A percentile compares a stretch with the other conserved stretches of the same genome.
These are phyloP conservation scores for Fusarium robinianum DNA, from an alignment of 2,329 filamentous ascomycete genomes.

Conservation along the genomic window DNA sequence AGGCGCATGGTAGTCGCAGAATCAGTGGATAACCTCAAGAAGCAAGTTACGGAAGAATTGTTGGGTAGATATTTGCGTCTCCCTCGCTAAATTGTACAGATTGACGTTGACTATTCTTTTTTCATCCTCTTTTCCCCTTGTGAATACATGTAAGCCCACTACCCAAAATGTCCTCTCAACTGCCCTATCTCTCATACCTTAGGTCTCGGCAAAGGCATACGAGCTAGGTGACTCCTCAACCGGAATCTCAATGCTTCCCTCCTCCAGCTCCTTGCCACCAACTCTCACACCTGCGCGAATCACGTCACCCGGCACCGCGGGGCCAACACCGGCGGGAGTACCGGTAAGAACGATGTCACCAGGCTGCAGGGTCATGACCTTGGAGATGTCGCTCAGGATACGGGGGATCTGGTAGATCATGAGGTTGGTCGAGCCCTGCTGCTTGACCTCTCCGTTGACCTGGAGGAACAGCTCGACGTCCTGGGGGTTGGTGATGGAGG, in stretches of 20 bases:
- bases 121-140: constrained; percentile 4
- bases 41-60: too few species aligned
- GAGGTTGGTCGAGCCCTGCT: constrained; percentile 86
- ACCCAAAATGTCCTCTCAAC: neutral
- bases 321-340: constrained; percentile 93
- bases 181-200: constrained; percentile 23
- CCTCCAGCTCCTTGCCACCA: constrained; percentile 78
- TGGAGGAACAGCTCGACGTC: constrained; percentile 83
- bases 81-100: constrained; percentile 19
- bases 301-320: constrained; percentile 81
- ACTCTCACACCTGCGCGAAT: constrained; percentile 84
- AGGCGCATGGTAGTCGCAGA: constrained; percentile 5
- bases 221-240: constrained; percentile 79
- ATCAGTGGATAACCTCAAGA: too few species aligned
- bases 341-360: constrained; percentile 96
- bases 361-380: constrained; percentile 90
- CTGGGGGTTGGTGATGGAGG: constrained; percentile 82
- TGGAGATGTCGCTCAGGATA: constrained; percentile 87
- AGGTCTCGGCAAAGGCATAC: constrained; percentile 79
- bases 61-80: too few species aligned
- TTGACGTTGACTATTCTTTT: neutral
- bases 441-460: constrained; percentile 78
- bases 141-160: neutral
- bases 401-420: constrained; percentile 93
- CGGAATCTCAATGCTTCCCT: constrained; percentile 80